Evolutionary conservation across 257 asterid genomes (phyloP).

Genomic region (Plantago major): DNA sequence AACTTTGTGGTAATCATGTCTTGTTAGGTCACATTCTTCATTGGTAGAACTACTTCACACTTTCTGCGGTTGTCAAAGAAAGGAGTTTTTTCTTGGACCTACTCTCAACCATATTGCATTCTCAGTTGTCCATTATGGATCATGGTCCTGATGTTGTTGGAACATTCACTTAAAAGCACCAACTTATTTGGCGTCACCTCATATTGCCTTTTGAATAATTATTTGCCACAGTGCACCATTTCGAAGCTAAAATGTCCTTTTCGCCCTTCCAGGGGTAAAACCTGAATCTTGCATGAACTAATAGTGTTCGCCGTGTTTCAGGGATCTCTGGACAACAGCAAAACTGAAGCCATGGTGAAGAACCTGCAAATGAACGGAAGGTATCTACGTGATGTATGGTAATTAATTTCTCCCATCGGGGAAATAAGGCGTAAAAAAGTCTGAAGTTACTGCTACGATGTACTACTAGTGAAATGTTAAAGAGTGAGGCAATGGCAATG

Average conservation of each 20-base stretch:
- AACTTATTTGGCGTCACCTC: not conserved
- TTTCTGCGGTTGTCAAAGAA: slow-evolving; percentile 18
- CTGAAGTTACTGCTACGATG: not conserved
- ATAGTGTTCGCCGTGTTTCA: slow-evolving; percentile 7
- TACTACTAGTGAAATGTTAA: not conserved
- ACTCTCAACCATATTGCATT: slow-evolving; percentile 4
- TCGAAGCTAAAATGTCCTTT: not conserved
- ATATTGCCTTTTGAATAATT: slow-evolving; percentile 2
- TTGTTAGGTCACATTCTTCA: slow-evolving; percentile 13
- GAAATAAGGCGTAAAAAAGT: not conserved
- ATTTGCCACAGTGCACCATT: not conserved
- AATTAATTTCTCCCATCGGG: not conserved
- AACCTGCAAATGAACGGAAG: slow-evolving; percentile 53
- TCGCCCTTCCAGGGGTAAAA: not conserved
- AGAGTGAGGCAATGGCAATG: slow-evolving; percentile 17
- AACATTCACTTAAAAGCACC: slow-evolving; percentile 7
- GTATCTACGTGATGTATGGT: slow-evolving; percentile 60
- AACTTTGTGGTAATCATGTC: slow-evolving; percentile 10
- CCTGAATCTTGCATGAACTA: not conserved
- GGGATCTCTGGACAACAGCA: slow-evolving; percentile 59
- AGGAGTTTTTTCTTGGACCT: slow-evolving; percentile 12
- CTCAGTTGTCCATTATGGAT: slow-evolving; percentile 14
- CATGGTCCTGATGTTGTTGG: not conserved
- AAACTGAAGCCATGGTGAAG: slow-evolving; percentile 61
- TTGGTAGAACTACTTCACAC: slow-evolving; percentile 20